phyloP scores from a whole-genome alignment of 495 filamentous ascomycete species.

The Annulohypoxylon bovei region DNA sequence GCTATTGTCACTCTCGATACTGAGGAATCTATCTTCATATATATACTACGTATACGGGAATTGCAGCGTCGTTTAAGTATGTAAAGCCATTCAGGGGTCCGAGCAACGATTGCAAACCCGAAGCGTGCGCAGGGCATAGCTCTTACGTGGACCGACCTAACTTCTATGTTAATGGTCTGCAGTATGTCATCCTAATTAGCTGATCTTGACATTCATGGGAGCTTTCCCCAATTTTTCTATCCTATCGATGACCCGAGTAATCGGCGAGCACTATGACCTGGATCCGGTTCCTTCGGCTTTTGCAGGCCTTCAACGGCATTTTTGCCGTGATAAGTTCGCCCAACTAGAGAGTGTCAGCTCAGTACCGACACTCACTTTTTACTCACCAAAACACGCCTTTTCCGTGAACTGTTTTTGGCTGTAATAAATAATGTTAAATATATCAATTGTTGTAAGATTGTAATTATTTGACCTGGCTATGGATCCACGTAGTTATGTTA shows the following conservation, averaged over 20 bases:
- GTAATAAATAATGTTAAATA: too few relatives aligned
- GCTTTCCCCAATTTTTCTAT: background rate
- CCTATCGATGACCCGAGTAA: background rate
- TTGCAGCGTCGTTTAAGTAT: background rate
- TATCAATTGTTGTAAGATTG: too few relatives aligned
- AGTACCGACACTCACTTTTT: too few relatives aligned
- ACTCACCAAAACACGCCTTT: too few relatives aligned
- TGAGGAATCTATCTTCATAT: background rate
- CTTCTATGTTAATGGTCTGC: background rate
- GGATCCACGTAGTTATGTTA: too few relatives aligned
- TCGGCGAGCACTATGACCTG: background rate
- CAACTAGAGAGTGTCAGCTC: too few relatives aligned
- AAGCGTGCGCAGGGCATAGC: background rate
- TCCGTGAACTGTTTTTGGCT: too few relatives aligned
- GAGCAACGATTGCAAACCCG: background rate
- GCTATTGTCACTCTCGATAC: background rate
- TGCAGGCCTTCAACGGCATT: background rate
- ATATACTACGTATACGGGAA: background rate
- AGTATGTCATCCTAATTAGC: too few relatives aligned
- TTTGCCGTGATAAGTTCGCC: background rate
- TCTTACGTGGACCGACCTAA: background rate
- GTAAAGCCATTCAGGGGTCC: background rate
- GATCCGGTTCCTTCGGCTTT: background rate
- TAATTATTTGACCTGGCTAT: too few relatives aligned
- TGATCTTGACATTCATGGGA: background rate